Percentiles rank a stretch among this genome's conserved stretches.
Evolutionary conservation across 2,329 filamentous ascomycete species (phyloP).

Genomic region (Canariomyces notabilis): DNA sequence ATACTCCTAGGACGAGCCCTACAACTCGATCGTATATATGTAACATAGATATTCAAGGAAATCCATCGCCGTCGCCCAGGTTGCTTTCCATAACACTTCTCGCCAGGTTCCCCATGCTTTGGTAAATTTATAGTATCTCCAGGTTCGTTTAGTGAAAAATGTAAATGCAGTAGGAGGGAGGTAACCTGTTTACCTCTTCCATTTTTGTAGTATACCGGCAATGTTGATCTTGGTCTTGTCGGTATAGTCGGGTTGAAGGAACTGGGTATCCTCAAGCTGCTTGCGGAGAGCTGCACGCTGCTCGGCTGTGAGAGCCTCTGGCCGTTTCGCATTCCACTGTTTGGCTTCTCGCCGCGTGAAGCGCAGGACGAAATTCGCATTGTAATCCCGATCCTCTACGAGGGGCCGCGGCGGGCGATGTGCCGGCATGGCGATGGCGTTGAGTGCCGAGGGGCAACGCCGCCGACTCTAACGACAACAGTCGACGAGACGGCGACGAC

Average conservation of each 20-base stretch:
- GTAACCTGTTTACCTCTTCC: constrained; percentile 18
- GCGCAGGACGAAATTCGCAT: too few species aligned
- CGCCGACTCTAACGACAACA: too few species aligned
- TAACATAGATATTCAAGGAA: constrained; percentile 18
- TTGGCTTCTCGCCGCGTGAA: too few species aligned
- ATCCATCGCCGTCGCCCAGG: constrained; percentile 15
- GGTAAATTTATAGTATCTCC: constrained; percentile 14
- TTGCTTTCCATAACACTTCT: constrained; percentile 12
- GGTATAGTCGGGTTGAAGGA: constrained; percentile 20
- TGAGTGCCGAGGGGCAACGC: too few species aligned
- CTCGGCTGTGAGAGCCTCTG: too few species aligned
- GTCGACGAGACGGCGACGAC: too few species aligned
- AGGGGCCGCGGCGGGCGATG: too few species aligned
- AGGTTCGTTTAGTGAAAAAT: constrained; percentile 12
- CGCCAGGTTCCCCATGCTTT: constrained; percentile 10
- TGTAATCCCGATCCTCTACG: too few species aligned
- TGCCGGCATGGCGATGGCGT: constrained; percentile 9
- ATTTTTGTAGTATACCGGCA: constrained; percentile 21
- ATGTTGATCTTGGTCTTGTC: constrained; percentile 24
- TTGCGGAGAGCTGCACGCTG: constrained; percentile 20
- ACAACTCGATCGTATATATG: constrained; percentile 16
- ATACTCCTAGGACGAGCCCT: constrained; percentile 2
- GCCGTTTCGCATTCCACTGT: too few species aligned
- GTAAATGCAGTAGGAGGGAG: constrained; percentile 3
- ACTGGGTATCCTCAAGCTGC: constrained; percentile 19